Evolutionary conservation across 2,329 filamentous ascomycete genomes (phyloP), one percentile per base, ranked within the genome.

Genomic region (Penicillium sp.): DNA sequence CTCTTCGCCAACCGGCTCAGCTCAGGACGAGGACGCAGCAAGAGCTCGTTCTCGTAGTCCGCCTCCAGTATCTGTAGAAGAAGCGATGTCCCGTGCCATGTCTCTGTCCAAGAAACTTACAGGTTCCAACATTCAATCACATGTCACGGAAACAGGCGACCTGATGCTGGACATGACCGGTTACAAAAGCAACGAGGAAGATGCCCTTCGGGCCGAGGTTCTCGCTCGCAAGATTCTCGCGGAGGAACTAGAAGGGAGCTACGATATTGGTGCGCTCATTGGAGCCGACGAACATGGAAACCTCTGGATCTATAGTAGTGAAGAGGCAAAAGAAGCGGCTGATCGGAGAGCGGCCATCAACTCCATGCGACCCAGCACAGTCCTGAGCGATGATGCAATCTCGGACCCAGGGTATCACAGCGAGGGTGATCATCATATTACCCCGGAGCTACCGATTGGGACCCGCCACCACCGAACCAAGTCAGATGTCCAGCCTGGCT

Each of bases 281-380:
- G 95, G 93, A 13, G 93, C 95, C 45, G 95, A 99, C 70, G 92
- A 96, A 69, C 87, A 95, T 58, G 95, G 95, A 7, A 99, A 99
- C 68, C 82, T 99, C n/a, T 98, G 95, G 93, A 98, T 99, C 64
- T 99, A 99, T 78, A 95, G 92, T 76, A 98, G 93, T 67, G 93
- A 98, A 74, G 93, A 96, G 70, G 92, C 95, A 24, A 98, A 97
- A 71, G 89, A 95, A 67, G 89, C 90, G 7, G 93, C 93, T 31
- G 88, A 88, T 78, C 87, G 89, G 37, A 81, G 82, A 66, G 80
- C 82, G 2, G 76, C 78, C 1, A 71, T 87, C 58, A 79, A 79
- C 26, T 77, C 79, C 4, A 76, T 87, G 61, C 79, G 81, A 49
- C 76, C 81, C 3, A 73, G 76, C 13, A 78, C 76, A n/a, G 71